phyloP scores from a whole-genome alignment of 352 stramenopile genomes.

The Phytophthora pisi region DNA sequence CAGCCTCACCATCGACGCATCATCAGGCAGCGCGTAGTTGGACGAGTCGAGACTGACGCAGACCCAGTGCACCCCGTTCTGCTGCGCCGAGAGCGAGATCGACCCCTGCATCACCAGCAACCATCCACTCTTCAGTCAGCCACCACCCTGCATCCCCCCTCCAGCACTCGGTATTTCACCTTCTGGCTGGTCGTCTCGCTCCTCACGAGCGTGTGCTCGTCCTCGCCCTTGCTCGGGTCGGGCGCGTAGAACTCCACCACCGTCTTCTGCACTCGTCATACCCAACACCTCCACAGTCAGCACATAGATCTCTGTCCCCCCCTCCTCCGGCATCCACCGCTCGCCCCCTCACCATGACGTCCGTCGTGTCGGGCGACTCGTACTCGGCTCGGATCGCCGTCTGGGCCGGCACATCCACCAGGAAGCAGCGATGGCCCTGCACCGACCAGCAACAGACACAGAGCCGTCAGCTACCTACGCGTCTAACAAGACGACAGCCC shows the following conservation, averaged over 20 bases:
- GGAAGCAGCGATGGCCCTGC: slow-evolving; percentile 83
- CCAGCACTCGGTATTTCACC: slow-evolving; percentile 23
- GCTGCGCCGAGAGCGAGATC: slow-evolving; percentile 67
- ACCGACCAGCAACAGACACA: too few species aligned
- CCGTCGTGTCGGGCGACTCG: slow-evolving; percentile 83
- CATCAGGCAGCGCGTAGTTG: slow-evolving; percentile 64
- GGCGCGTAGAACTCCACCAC: slow-evolving; percentile 66
- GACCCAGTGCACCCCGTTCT: slow-evolving; percentile 75
- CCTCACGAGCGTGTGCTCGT: slow-evolving; percentile 60
- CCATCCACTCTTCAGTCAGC: background rate
- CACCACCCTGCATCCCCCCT: background rate
- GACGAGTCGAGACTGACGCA: slow-evolving; percentile 73
- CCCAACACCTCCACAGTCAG: background rate
- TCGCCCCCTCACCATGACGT: slow-evolving; percentile 54
- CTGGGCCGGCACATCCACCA: slow-evolving; percentile 75
- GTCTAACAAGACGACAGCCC: too few species aligned
- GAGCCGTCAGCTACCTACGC: too few species aligned
- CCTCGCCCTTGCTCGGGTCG: slow-evolving; percentile 37
- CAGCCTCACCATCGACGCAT: slow-evolving; percentile 63
- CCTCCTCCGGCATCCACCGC: background rate
- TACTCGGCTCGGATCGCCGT: slow-evolving; percentile 84
- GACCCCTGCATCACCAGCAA: slow-evolving; percentile 46
- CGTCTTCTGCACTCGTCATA: slow-evolving; percentile 49
- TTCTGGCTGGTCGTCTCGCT: slow-evolving; percentile 63
- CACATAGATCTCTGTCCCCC: background rate